These are phyloP conservation scores for Ustilago esculenta DNA, from an alignment of 1,284 basidiomycete species.

Conservation along the genomic window DNA sequence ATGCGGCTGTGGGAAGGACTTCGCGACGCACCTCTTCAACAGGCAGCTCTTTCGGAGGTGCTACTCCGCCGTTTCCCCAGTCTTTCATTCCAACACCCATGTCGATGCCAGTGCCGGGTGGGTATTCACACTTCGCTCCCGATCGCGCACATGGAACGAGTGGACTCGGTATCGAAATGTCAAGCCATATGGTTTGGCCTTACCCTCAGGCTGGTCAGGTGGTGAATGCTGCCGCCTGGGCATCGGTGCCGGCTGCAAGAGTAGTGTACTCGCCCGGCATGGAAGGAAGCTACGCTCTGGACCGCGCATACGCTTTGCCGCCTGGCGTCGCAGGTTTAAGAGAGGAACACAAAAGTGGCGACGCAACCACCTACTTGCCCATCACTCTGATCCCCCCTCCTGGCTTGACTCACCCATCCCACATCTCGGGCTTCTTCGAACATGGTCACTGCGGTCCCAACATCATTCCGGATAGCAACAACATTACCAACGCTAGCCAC, in stretches of 20 bases:
- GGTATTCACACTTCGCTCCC: not conserved
- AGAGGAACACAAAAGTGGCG: constrained; percentile 1
- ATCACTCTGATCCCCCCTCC: constrained; percentile 15
- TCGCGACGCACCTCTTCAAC: not conserved
- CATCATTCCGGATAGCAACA: not conserved
- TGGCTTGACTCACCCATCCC: not conserved
- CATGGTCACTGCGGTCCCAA: not conserved
- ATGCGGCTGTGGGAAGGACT: constrained; percentile 4
- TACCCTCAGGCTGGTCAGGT: not conserved
- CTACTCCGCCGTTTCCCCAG: not conserved
- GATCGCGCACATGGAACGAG: not conserved
- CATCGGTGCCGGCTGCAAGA: not conserved
- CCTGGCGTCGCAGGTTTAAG: not conserved
- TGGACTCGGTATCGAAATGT: constrained; percentile 15
- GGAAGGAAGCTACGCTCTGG: constrained; percentile 4
- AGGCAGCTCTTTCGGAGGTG: not conserved
- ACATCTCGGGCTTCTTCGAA: not conserved
- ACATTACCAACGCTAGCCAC: not conserved
- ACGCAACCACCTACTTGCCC: constrained; percentile 6
- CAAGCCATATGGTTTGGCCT: constrained; percentile 7
- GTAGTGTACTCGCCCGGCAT: constrained; percentile 7
- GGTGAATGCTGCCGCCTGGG: not conserved
- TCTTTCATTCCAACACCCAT: constrained; percentile 3
- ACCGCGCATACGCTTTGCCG: not conserved
- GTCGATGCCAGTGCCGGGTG: constrained; percentile 1